Conservation (phyloP, 164 flowering plant species). For the Euptelea pleiosperma region DNA sequence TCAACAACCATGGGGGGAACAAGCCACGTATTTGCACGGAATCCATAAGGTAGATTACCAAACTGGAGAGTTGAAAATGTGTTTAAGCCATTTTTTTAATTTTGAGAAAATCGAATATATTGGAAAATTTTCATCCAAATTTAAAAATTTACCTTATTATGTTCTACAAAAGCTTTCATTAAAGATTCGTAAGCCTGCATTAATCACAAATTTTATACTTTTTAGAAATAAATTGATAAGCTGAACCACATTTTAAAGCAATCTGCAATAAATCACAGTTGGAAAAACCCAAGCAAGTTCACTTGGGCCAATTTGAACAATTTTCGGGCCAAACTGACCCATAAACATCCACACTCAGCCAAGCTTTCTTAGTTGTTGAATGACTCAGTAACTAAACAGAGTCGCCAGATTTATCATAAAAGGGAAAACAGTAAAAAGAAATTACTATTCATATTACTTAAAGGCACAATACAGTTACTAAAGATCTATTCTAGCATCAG, state of each 20-base stretch:
- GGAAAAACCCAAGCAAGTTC: background rate
- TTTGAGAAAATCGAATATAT: background rate
- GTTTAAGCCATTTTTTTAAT: background rate
- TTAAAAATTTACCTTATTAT: slow-evolving; percentile 65
- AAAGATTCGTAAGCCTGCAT: slow-evolving; percentile 88
- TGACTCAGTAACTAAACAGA: too few relatives aligned
- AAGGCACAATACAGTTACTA: too few relatives aligned
- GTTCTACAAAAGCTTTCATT: slow-evolving; percentile 86
- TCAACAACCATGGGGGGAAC: slow-evolving; percentile 64
- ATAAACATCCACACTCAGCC: too few relatives aligned
- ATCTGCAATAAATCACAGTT: background rate
- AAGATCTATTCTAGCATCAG: too few relatives aligned
- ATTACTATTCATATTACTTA: too few relatives aligned
- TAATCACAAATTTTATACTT: slow-evolving; percentile 10
- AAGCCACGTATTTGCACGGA: slow-evolving; percentile 95
- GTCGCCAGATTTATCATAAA: too few relatives aligned
- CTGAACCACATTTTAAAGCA: background rate
- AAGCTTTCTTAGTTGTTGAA: too few relatives aligned
- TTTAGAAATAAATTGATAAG: background rate
- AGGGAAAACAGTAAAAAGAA: too few relatives aligned
- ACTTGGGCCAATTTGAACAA: too few relatives aligned
- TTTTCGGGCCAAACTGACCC: too few relatives aligned
- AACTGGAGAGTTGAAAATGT: slow-evolving; percentile 45
- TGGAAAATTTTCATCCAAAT: background rate
- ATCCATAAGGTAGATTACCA: slow-evolving; percentile 96